Percentiles rank a stretch among this genome's conserved stretches.
phyloP scores from a whole-genome alignment of 2,329 filamentous ascomycete species.

The Phyllosticta citribraziliensis region DNA sequence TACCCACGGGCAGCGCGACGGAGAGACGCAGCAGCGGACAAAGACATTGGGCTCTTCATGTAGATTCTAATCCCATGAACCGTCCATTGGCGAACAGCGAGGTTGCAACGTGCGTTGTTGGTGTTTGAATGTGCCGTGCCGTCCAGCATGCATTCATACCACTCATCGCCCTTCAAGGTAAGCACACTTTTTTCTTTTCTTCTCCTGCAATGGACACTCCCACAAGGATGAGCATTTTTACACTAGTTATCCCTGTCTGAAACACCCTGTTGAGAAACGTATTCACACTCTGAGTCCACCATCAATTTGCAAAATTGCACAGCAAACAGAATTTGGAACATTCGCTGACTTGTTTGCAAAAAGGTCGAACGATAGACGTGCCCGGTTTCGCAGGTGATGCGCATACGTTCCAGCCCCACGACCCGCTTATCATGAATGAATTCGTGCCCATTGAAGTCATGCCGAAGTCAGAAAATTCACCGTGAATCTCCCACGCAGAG shows the following conservation, averaged over 20 bases:
- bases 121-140: neutral
- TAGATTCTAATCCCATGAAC: constrained; percentile 5
- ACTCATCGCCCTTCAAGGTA: neutral
- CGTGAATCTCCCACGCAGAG: too few relatives aligned
- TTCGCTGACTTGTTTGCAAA: neutral
- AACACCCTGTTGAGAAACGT: neutral
- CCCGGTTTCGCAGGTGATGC: neutral
- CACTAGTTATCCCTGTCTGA: neutral
- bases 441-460: too few relatives aligned
- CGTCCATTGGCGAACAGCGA: neutral
- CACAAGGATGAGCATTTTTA: neutral
- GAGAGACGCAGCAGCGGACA: neutral
- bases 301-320: neutral
- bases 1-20: neutral
- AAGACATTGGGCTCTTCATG: constrained; percentile 4
- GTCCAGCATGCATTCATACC: neutral
- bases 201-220: neutral
- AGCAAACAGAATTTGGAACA: neutral
- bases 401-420: neutral
- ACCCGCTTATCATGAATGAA: too few relatives aligned
- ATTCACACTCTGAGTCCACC: neutral
- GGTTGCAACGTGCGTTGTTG: too few relatives aligned
- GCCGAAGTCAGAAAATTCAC: too few relatives aligned
- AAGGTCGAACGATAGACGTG: neutral
- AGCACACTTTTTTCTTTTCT: neutral